These are phyloP conservation scores for Bipolaris cookei DNA, from an alignment of 2,329 filamentous ascomycete species.

Conservation along the genomic window DNA sequence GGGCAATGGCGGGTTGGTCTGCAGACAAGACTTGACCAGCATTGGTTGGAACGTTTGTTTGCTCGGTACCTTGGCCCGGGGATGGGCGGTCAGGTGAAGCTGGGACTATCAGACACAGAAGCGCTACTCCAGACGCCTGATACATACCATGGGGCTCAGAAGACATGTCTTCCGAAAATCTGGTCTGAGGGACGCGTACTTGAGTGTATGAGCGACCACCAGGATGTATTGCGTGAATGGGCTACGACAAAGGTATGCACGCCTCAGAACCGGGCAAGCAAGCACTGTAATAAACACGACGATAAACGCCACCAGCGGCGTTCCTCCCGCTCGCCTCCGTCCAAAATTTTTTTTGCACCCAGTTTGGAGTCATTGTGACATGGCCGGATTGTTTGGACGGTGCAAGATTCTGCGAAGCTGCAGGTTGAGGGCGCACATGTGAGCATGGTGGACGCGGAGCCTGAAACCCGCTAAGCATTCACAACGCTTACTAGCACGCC, in stretches of 20 bases:
- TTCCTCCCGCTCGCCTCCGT: constrained; percentile 19
- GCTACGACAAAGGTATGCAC: constrained; percentile 31
- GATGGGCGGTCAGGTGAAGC: constrained; percentile 35
- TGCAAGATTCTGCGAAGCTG: constrained; percentile 17
- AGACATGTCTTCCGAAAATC: constrained; percentile 38
- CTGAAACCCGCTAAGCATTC: constrained; percentile 41
- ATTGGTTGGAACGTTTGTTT: constrained; percentile 38
- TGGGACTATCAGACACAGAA: constrained; percentile 35
- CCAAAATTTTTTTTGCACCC: constrained; percentile 19
- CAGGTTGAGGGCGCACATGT: constrained; percentile 19
- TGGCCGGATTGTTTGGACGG: constrained; percentile 17
- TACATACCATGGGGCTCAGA: constrained; percentile 42
- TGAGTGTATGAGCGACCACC: constrained; percentile 24
- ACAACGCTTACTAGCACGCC: constrained; percentile 12
- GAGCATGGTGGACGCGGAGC: constrained; percentile 24
- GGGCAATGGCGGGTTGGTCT: constrained; percentile 29
- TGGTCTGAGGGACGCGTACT: constrained; percentile 20
- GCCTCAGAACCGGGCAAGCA: constrained; percentile 33
- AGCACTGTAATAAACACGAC: constrained; percentile 44
- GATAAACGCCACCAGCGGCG: constrained; percentile 26
- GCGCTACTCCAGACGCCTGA: constrained; percentile 23
- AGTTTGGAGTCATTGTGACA: constrained; percentile 22
- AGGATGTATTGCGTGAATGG: constrained; percentile 29
- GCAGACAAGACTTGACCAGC: constrained; percentile 30
- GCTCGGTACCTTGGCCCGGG: constrained; percentile 36